Percentiles rank a stretch among this genome's conserved stretches.
phyloP scores from a whole-genome alignment of 2,329 filamentous ascomycete species.

The Cladosporium phlei region DNA sequence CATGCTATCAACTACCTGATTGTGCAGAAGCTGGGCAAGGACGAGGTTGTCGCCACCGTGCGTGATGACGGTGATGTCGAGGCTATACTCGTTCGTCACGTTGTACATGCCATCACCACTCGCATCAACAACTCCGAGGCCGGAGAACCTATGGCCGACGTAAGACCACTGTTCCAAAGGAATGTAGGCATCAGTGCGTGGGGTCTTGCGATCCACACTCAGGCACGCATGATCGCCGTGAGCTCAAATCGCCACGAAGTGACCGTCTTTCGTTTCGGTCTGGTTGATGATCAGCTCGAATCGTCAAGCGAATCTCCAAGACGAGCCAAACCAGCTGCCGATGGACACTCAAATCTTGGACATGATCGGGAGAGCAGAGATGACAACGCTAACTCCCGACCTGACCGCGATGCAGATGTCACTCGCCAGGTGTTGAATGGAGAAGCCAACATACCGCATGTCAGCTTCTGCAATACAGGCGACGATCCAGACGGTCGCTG shows the following conservation, averaged over 20 bases:
- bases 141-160: slow-evolving; percentile 29
- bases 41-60: slow-evolving; percentile 47
- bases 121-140: not conserved
- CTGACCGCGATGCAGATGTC: slow-evolving; percentile 4
- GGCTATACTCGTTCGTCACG: slow-evolving; percentile 36
- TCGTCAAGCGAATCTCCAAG: not conserved
- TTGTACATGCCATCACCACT: slow-evolving; percentile 32
- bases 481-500: slow-evolving; percentile 52
- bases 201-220: slow-evolving; percentile 77
- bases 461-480: slow-evolving; percentile 56
- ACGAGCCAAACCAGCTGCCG: not conserved
- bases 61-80: slow-evolving; percentile 55
- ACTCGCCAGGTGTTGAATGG: slow-evolving; percentile 10
- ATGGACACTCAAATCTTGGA: not conserved
- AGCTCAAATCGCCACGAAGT: slow-evolving; percentile 66
- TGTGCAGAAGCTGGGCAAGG: slow-evolving; percentile 41
- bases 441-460: slow-evolving; percentile 50
- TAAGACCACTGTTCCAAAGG: slow-evolving; percentile 62
- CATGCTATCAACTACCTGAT: slow-evolving; percentile 44
- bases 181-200: slow-evolving; percentile 78
- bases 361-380: not conserved
- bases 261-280: slow-evolving; percentile 56
- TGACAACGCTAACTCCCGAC: not conserved
- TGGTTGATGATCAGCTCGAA: slow-evolving; percentile 37
- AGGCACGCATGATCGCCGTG: slow-evolving; percentile 80